These are phyloP conservation scores for Colletotrichum viniferum DNA, from an alignment of 2,329 filamentous ascomycete genomes.

Conservation along the genomic window DNA sequence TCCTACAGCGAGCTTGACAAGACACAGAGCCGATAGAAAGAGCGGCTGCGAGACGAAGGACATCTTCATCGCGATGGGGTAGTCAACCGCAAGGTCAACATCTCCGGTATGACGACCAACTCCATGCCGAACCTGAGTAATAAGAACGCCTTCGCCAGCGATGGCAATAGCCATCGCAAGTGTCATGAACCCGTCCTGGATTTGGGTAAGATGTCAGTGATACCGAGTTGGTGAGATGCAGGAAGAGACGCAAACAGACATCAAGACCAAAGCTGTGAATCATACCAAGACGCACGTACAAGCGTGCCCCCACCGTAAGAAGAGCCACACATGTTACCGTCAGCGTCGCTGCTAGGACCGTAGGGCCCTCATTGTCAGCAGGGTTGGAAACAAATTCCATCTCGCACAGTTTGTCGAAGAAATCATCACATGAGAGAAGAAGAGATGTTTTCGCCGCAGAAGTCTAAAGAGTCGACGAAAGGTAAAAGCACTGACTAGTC, in stretches of 20 bases:
- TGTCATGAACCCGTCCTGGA: conserved; percentile 34
- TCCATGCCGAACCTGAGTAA: conserved; percentile 44
- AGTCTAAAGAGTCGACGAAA: conserved; percentile 25
- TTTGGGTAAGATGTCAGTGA: background rate
- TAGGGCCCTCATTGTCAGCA: conserved; percentile 36
- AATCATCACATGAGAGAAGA: conserved; percentile 28
- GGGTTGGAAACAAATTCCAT: conserved; percentile 30
- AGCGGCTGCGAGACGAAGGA: conserved; percentile 49
- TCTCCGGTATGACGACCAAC: conserved; percentile 50
- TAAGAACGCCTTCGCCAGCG: conserved; percentile 41
- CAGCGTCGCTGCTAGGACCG: conserved; percentile 45
- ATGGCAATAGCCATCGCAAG: conserved; percentile 34
- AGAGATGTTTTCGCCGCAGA: conserved; percentile 4
- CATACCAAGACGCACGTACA: conserved; percentile 50
- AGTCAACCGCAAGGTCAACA: conserved; percentile 35
- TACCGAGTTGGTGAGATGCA: no score
- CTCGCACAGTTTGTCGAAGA: background rate
- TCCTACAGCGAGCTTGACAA: conserved; percentile 47
- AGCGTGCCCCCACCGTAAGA: conserved; percentile 42
- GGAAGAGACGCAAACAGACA: conserved; percentile 30
- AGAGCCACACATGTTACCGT: conserved; percentile 40
- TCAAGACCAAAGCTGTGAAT: conserved; percentile 53
- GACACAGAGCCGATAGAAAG: conserved; percentile 43
- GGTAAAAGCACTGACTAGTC: background rate
- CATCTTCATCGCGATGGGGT: conserved; percentile 41